Evolutionary conservation across 1,139 yeast genomes (phyloP).

Genomic region (Meyerozyma smithsonii): DNA sequence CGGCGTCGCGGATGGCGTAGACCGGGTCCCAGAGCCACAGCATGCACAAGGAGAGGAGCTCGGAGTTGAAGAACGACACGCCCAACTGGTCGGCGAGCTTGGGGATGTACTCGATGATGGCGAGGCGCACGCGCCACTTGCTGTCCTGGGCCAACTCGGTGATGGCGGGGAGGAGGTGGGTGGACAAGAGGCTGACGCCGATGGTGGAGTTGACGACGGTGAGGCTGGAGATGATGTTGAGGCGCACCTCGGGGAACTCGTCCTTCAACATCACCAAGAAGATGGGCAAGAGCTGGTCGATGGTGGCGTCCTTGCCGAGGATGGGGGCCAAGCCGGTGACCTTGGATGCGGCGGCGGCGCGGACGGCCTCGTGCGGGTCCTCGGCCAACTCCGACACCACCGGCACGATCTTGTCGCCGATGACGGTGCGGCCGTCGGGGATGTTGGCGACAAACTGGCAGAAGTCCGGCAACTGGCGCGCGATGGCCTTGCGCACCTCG

Average conservation of each 20-base stretch:
- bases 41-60: constrained; percentile 84
- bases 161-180: constrained; percentile 89
- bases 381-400: constrained; percentile 78
- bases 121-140: constrained; percentile 97
- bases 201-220: constrained; percentile 91
- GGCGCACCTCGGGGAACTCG: constrained; percentile 93
- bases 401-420: constrained; percentile 73
- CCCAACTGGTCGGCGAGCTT: constrained; percentile 95
- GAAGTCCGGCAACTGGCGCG: constrained; percentile 86
- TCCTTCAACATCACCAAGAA: constrained; percentile 92
- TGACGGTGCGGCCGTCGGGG: constrained; percentile 40
- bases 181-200: constrained; percentile 83
- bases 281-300: constrained; percentile 78
- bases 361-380: constrained; percentile 89
- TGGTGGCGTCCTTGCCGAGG: constrained; percentile 79
- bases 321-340: constrained; percentile 85
- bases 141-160: constrained; percentile 94
- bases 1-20: constrained; percentile 94
- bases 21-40: constrained; percentile 99
- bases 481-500: constrained; percentile 91
- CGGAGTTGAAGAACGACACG: constrained; percentile 86
- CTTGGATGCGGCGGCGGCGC: constrained; percentile 87
- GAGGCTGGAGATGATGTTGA: constrained; percentile 87
- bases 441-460: constrained; percentile 48
- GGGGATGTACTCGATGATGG: constrained; percentile 95